Evolutionary conservation across 2,329 filamentous ascomycete genomes (phyloP).

Genomic region (Fusarium vanettenii): DNA sequence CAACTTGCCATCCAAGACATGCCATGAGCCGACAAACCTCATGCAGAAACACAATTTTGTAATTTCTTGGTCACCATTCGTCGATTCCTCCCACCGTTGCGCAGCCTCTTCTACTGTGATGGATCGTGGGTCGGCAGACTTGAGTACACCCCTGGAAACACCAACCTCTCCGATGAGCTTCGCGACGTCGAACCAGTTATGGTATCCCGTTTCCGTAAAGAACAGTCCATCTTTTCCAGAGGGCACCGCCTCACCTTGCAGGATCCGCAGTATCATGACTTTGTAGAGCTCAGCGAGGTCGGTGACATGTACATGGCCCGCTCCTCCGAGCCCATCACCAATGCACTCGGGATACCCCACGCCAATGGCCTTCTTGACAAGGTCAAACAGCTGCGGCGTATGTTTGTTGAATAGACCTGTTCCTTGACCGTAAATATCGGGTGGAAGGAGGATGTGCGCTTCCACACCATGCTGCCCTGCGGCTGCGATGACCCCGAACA

Average conservation of each 20-base stretch:
- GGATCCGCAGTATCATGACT: not conserved
- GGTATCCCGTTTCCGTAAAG: constrained; percentile 16
- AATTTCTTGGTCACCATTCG: not conserved
- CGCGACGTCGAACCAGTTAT: constrained; percentile 1
- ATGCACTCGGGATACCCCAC: not conserved
- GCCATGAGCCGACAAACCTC: not conserved
- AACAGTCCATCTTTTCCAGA: not conserved
- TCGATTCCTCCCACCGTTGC: not conserved
- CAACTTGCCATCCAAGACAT: not conserved
- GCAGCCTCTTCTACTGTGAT: constrained; percentile 9
- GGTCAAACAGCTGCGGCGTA: not conserved
- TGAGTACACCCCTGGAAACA: not conserved
- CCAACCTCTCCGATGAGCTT: constrained; percentile 6
- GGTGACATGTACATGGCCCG: not conserved
- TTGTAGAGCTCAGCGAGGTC: constrained; percentile 23
- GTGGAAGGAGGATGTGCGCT: not conserved
- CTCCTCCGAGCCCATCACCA: not conserved
- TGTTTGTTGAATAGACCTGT: not conserved
- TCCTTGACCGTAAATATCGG: not conserved
- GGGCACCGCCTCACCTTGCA: not conserved
- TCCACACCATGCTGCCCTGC: not conserved
- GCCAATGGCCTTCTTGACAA: not conserved
- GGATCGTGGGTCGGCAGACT: not conserved
- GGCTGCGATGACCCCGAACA: not conserved
- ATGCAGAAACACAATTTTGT: constrained; percentile 5